Evolutionary conservation across 305 asterid genomes (phyloP).

Genomic region (Coffea humblotiana): DNA sequence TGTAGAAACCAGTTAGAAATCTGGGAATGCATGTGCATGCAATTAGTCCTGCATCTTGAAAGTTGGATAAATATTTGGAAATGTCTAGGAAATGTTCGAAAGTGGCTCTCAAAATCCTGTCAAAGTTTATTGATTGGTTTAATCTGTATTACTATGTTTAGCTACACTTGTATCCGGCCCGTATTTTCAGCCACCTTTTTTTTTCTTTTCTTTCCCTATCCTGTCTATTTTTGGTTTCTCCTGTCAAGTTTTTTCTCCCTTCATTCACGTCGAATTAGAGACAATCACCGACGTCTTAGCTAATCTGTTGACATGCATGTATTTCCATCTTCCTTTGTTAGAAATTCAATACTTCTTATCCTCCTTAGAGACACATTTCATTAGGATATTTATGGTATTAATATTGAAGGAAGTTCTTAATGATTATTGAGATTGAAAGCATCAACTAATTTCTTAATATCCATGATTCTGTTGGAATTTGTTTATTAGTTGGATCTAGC

Average conservation of each 20-base stretch:
- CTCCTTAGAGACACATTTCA: background rate
- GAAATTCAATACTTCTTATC: background rate
- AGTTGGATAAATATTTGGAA: conserved; percentile 17
- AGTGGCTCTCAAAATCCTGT: background rate
- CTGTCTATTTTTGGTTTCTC: background rate
- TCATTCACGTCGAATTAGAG: background rate
- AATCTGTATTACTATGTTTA: conserved; percentile 17
- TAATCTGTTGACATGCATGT: conserved; percentile 5
- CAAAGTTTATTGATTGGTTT: too few species aligned
- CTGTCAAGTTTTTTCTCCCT: background rate
- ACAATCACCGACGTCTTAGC: background rate
- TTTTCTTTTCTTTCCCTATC: background rate
- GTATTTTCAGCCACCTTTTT: conserved; percentile 15
- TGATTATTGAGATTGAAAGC: background rate
- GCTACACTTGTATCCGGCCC: conserved; percentile 21
- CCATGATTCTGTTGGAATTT: background rate
- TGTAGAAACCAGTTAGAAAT: background rate
- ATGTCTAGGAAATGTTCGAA: conserved; percentile 1
- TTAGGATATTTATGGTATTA: background rate
- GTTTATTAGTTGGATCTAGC: background rate
- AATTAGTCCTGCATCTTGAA: conserved; percentile 13
- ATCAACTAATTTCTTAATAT: background rate
- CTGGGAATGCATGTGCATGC: background rate
- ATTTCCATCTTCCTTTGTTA: background rate
- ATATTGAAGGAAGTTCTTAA: background rate